Percentiles rank a stretch among this genome's conserved stretches.
These are phyloP conservation scores for Rhizopogon parksii DNA, from an alignment of 1,284 basidiomycete species.

Conservation along the genomic window DNA sequence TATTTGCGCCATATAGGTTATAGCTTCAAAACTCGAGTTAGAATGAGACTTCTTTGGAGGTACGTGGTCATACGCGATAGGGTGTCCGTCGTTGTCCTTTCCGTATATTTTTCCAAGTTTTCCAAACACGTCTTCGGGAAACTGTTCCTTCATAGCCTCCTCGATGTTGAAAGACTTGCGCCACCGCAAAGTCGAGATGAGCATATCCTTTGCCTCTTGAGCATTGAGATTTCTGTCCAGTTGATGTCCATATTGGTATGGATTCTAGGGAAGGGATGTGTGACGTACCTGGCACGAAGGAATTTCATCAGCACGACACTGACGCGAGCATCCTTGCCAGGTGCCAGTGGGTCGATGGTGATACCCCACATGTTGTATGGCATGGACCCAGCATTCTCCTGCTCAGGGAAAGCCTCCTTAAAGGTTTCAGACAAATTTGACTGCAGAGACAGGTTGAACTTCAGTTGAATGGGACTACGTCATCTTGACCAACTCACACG, in stretches of 20 bases:
- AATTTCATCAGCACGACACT: conserved; percentile 76
- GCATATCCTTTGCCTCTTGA: conserved; percentile 52
- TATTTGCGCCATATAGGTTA: conserved; percentile 64
- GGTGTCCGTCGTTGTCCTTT: conserved; percentile 58
- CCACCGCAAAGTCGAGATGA: conserved; percentile 66
- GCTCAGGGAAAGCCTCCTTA: conserved; percentile 35
- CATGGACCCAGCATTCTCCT: conserved; percentile 40
- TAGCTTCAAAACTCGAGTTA: conserved; percentile 38
- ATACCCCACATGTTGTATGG: conserved; percentile 67
- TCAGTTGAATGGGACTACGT: not conserved
- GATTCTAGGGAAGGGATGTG: not conserved
- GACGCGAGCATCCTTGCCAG: conserved; percentile 46
- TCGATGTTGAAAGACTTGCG: conserved; percentile 62
- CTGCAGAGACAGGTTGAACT: conserved; percentile 28
- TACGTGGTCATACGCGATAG: conserved; percentile 47
- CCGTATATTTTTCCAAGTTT: conserved; percentile 59
- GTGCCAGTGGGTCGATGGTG: conserved; percentile 46
- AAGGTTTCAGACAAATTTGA: conserved; percentile 51
- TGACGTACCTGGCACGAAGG: conserved; percentile 61
- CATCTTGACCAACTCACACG: conserved; percentile 37
- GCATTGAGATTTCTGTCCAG: conserved; percentile 48
- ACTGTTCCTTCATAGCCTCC: conserved; percentile 52
- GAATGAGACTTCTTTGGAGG: conserved; percentile 7
- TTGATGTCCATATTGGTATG: not conserved
- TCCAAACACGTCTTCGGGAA: conserved; percentile 60